Percentiles rank a stretch among this genome's conserved stretches.
Conservation (phyloP, 2,329 filamentous ascomycete genomes). For the Alternaria brassicae region DNA sequence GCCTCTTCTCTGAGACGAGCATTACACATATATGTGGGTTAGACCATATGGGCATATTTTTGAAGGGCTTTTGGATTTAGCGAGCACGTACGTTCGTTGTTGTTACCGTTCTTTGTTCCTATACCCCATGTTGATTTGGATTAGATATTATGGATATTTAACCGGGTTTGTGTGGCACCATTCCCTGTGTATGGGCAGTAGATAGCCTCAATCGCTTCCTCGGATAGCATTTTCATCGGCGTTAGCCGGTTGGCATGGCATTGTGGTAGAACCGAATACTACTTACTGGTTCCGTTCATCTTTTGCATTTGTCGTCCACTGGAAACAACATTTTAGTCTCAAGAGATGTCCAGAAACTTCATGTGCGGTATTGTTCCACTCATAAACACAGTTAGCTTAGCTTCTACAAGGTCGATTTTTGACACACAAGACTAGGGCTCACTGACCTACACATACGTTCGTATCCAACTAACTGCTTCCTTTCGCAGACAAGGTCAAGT, state of each 20-base stretch:
- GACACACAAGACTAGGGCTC: not conserved
- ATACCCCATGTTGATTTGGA: constrained; percentile 16
- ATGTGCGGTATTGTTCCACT: not conserved
- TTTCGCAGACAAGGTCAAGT: not conserved
- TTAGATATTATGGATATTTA: constrained; percentile 4
- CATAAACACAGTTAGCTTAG: not conserved
- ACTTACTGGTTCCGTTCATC: not conserved
- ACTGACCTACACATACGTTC: not conserved
- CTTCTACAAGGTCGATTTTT: not conserved
- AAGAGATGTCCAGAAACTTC: not conserved
- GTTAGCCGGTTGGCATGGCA: not conserved
- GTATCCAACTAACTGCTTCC: not conserved
- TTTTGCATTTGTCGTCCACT: not conserved
- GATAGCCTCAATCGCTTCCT: not conserved
- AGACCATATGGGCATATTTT: constrained; percentile 7
- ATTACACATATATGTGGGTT: constrained; percentile 2
- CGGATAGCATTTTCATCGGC: not conserved
- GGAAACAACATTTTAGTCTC: not conserved
- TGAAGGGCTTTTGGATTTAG: constrained; percentile 5
- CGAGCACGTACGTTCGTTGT: constrained; percentile 5
- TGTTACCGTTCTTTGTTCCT: constrained; percentile 10
- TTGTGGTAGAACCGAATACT: not conserved
- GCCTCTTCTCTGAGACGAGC: not conserved
- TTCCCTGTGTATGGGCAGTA: not conserved
- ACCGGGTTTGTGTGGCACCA: not conserved